These are phyloP conservation scores for Aspergillus sclerotioniger DNA, from an alignment of 495 filamentous ascomycete species.

Conservation along the genomic window DNA sequence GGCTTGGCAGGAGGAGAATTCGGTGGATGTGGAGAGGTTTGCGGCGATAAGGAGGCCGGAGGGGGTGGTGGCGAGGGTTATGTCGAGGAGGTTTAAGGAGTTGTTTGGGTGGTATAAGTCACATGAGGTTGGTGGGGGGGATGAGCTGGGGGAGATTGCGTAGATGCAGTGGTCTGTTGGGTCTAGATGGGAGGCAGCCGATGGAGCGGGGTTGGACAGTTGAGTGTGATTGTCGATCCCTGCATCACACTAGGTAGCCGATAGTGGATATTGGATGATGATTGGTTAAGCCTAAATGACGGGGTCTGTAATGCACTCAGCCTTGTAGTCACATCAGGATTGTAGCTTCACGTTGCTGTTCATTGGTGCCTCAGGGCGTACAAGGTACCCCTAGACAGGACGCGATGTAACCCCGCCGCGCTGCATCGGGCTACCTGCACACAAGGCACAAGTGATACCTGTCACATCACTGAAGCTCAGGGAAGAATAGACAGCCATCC, in stretches of 20 bases:
- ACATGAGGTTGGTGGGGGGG: background rate
- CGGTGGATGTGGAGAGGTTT: background rate
- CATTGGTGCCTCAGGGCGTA: background rate
- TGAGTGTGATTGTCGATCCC: background rate
- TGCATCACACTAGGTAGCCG: background rate
- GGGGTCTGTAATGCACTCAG: background rate
- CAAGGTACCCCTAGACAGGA: background rate
- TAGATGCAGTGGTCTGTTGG: too few relatives aligned
- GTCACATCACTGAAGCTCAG: background rate
- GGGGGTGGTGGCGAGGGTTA: background rate
- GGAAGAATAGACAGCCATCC: background rate
- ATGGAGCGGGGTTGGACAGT: too few relatives aligned
- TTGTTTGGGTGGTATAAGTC: slow-evolving; percentile 2
- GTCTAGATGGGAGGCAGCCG: too few relatives aligned
- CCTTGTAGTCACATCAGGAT: background rate
- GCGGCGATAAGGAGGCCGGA: background rate
- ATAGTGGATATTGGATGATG: background rate
- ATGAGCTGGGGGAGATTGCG: background rate
- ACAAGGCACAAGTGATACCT: background rate
- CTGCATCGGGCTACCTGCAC: background rate
- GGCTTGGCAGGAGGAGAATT: slow-evolving; percentile 14
- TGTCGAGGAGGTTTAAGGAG: slow-evolving; percentile 1
- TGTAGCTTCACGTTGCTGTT: background rate
- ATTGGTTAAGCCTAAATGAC: background rate
- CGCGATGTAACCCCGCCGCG: background rate